Percentiles rank a stretch among this genome's conserved stretches.
phyloP scores from a whole-genome alignment of 345 rosid genomes.

The Aegle marmelos region DNA sequence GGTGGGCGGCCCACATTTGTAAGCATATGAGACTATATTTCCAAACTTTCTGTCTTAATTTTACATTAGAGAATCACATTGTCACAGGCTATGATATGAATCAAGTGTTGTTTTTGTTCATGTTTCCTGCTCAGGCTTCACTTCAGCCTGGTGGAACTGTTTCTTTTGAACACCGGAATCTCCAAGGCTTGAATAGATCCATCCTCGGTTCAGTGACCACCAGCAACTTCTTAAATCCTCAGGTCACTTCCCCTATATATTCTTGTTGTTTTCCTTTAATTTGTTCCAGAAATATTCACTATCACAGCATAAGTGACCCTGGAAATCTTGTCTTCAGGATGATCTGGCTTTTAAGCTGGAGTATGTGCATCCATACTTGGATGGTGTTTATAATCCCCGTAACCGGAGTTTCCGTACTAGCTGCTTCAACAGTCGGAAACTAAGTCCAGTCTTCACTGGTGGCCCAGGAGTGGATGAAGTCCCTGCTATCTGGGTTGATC shows the following conservation, averaged over 20 bases:
- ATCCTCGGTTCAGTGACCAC: constrained; percentile 93
- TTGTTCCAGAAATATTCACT: not conserved
- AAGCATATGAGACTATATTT: constrained; percentile 14
- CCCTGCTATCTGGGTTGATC: constrained; percentile 98
- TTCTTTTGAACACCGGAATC: constrained; percentile 91
- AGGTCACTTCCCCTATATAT: constrained; percentile 39
- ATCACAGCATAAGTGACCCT: not conserved
- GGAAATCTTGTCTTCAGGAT: constrained; percentile 48
- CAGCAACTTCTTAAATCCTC: constrained; percentile 93
- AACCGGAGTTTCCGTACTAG: constrained; percentile 87
- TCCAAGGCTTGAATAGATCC: constrained; percentile 88
- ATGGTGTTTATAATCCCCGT: constrained; percentile 72
- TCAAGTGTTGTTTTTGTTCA: not conserved
- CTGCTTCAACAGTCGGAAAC: constrained; percentile 92
- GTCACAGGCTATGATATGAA: not conserved
- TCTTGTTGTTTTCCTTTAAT: not conserved
- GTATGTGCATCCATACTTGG: constrained; percentile 94
- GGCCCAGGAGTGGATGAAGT: constrained; percentile 99
- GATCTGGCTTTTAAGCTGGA: constrained; percentile 99
- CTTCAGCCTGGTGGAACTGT: constrained; percentile 98
- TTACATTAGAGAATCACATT: not conserved
- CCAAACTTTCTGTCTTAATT: not conserved
- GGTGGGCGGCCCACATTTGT: constrained; percentile 97
- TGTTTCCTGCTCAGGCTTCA: constrained; percentile 58
- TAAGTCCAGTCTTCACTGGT: constrained; percentile 98